Base-by-base conservation (phyloP, 1,284 basidiomycete species). In the Leccinum fuscescens region DNA sequence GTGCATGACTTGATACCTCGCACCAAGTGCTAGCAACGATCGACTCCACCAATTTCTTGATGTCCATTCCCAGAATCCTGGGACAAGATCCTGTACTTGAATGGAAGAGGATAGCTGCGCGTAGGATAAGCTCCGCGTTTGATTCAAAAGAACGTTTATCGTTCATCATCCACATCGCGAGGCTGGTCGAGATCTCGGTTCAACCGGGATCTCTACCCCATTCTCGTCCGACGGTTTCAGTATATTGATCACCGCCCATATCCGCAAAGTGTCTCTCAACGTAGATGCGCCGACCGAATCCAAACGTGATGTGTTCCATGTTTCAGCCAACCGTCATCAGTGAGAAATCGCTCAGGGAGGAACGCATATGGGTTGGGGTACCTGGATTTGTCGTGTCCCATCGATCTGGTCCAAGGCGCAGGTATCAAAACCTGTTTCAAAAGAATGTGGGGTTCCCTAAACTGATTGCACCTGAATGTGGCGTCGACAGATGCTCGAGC, bases 71-170 rank as follows among this genome's bases (percentile, higher is more conserved):
- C 4, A 31, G 12, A 15, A 12, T 46, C 56, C n/a, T 12, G 4
- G 12, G 63, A 59, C 11, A 61, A 33, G 15, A 64, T 58, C 33
- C 60, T 57, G 27, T 7, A 42, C n/a, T 4, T 8, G 22, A 58
- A 58, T 6, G 60, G 64, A 17, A 58, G 22, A 17, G 60, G 52
- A 24, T 65, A 64, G 6, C 63, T 65, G 29, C n/a, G 9, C 12
- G 55, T 5, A 27, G 8, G 6, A 48, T 48, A 7, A 22, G 17
- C 8, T 12, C 17, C 31, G 15, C 2, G 14, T 27, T 22, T 3
- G 2, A 7, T 46, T 46, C 14, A 9, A 15, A 33, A 35, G 15
- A 17, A 9, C 12, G 12, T 37, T 3, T 15, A 0, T 17, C 20
- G 24, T 14, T 14, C 6, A 44, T 37, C 12, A 37, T 31, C 24